Conservation (phyloP, 495 filamentous ascomycete species). For the Bacidia gigantensis region DNA sequence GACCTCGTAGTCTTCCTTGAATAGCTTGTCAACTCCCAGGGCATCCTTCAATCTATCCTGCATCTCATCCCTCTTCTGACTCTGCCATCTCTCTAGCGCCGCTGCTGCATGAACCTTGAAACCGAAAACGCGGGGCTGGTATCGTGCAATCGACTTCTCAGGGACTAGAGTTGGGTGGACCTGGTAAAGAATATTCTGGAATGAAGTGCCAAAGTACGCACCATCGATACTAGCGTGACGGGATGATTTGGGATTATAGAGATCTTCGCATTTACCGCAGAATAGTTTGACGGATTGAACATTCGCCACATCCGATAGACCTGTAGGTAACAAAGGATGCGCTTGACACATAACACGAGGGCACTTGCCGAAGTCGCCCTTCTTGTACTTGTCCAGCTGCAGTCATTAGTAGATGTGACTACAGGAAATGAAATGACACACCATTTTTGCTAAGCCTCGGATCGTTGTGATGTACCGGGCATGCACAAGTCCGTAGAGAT, state of each 20-base stretch:
- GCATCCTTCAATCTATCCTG: slow-evolving; percentile 43
- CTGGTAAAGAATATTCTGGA: slow-evolving; percentile 98
- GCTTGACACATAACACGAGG: slow-evolving; percentile 86
- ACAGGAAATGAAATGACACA: slow-evolving; percentile 26
- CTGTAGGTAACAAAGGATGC: slow-evolving; percentile 85
- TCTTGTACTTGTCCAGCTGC: slow-evolving; percentile 97
- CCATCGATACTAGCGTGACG: slow-evolving; percentile 91
- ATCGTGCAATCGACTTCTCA: slow-evolving; percentile 68
- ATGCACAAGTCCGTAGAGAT: slow-evolving; percentile 93
- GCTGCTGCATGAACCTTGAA: slow-evolving; percentile 90
- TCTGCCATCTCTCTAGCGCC: slow-evolving; percentile 83
- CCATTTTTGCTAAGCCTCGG: slow-evolving; percentile 89
- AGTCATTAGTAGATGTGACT: slow-evolving; percentile 8
- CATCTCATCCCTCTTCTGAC: slow-evolving; percentile 63
- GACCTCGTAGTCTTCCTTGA: slow-evolving; percentile 40
- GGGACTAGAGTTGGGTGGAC: slow-evolving; percentile 86
- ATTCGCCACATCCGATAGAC: slow-evolving; percentile 74
- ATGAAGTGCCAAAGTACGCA: slow-evolving; percentile 93
- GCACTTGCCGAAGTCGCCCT: slow-evolving; percentile 95
- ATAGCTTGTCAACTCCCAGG: slow-evolving; percentile 35
- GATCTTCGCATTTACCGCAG: slow-evolving; percentile 92
- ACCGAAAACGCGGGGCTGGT: slow-evolving; percentile 80
- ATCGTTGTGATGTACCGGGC: slow-evolving; percentile 97
- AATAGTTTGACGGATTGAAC: slow-evolving; percentile 86
- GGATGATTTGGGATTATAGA: slow-evolving; percentile 97